These are phyloP conservation scores for Phytophthora pisi DNA, from an alignment of 352 stramenopile genomes.

Conservation along the genomic window DNA sequence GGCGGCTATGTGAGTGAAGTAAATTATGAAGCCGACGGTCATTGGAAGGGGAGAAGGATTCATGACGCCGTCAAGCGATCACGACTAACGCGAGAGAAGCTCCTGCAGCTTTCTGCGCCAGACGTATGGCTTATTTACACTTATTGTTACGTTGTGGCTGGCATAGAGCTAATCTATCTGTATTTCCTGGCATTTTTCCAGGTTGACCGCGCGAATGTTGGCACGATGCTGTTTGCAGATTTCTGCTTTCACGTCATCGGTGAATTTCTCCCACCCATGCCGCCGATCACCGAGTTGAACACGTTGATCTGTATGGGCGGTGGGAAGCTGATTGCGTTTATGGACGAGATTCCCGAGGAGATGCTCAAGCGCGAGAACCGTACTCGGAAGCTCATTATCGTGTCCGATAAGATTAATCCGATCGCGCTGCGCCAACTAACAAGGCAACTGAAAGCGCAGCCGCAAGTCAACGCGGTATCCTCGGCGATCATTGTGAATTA, in stretches of 20 bases:
- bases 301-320: slow-evolving; percentile 71
- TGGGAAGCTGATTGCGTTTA: slow-evolving; percentile 55
- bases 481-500: slow-evolving; percentile 76
- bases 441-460: slow-evolving; percentile 43
- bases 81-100: slow-evolving; percentile 45
- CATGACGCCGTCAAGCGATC: slow-evolving; percentile 59
- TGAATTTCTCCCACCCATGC: slow-evolving; percentile 82
- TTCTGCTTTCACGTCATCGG: slow-evolving; percentile 79
- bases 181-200: background rate
- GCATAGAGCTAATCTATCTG: slow-evolving; percentile 6
- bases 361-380: slow-evolving; percentile 60
- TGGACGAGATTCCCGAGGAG: slow-evolving; percentile 58
- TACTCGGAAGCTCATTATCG: slow-evolving; percentile 61
- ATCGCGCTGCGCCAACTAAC: slow-evolving; percentile 51
- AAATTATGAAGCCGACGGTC: slow-evolving; percentile 63
- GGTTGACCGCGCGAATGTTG: slow-evolving; percentile 34
- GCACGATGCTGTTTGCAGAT: slow-evolving; percentile 72
- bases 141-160: background rate
- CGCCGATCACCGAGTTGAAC: slow-evolving; percentile 66
- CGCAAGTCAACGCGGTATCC: slow-evolving; percentile 47
- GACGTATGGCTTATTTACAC: slow-evolving; percentile 26
- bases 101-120: slow-evolving; percentile 31
- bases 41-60: slow-evolving; percentile 61
- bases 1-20: slow-evolving; percentile 50
- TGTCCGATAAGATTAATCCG: slow-evolving; percentile 80